phyloP scores from a whole-genome alignment of 495 filamentous ascomycete species.

The Daldinia bambusicola region DNA sequence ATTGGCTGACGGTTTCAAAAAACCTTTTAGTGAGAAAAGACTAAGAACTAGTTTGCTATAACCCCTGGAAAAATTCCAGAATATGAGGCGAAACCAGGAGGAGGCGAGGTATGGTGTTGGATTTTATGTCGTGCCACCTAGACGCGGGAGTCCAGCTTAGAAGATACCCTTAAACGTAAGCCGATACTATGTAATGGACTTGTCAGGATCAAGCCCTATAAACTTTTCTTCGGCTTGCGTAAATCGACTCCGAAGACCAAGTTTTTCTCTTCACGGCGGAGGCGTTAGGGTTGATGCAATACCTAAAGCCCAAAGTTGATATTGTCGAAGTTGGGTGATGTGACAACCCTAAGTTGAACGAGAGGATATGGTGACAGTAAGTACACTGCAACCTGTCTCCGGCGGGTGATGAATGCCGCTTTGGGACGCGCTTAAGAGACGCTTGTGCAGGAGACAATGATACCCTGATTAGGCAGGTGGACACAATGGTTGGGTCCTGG shows the following conservation, averaged over 20 bases:
- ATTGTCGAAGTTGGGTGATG: slow-evolving; percentile 35
- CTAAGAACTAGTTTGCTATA: slow-evolving; percentile 12
- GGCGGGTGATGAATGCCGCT: slow-evolving; percentile 29
- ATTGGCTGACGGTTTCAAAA: slow-evolving; percentile 33
- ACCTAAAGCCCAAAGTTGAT: slow-evolving; percentile 32
- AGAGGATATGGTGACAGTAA: slow-evolving; percentile 30
- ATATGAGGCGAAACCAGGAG: slow-evolving; percentile 32
- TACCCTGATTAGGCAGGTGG: slow-evolving; percentile 46
- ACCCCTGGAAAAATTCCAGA: slow-evolving; percentile 35
- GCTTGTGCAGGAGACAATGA: slow-evolving; percentile 40
- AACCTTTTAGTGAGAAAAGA: slow-evolving; percentile 12
- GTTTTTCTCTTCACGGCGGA: slow-evolving; percentile 13
- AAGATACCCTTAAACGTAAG: slow-evolving; percentile 27
- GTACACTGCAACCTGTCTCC: slow-evolving; percentile 23
- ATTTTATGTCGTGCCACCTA: slow-evolving; percentile 40
- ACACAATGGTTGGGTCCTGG: slow-evolving; percentile 34
- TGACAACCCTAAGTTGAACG: slow-evolving; percentile 32
- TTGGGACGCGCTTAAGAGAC: slow-evolving; percentile 30
- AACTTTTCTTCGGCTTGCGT: slow-evolving; percentile 28
- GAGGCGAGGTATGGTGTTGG: slow-evolving; percentile 26
- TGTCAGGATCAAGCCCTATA: slow-evolving; percentile 25
- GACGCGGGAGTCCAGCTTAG: slow-evolving; percentile 29
- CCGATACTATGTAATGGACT: slow-evolving; percentile 20
- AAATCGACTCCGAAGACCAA: slow-evolving; percentile 20
- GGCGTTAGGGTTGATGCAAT: slow-evolving; percentile 12